These are phyloP conservation scores for Ormosia emarginata DNA, from an alignment of 306 rosid genomes.

Conservation along the genomic window DNA sequence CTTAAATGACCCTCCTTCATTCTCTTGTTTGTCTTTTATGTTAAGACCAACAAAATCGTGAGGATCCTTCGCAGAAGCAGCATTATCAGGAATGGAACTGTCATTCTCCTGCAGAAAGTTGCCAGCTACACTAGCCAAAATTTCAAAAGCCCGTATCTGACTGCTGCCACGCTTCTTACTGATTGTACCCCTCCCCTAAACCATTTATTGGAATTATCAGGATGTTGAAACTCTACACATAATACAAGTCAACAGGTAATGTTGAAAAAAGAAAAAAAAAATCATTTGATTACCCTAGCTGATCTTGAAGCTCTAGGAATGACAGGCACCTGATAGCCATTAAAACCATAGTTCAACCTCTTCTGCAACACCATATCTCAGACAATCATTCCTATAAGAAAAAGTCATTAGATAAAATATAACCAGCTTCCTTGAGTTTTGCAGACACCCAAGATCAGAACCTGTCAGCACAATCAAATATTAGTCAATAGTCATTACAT, in stretches of 20 bases:
- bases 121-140: slow-evolving; percentile 71
- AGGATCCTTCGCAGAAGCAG: slow-evolving; percentile 22
- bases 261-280: background rate
- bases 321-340: slow-evolving; percentile 56
- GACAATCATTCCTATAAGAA: slow-evolving; percentile 37
- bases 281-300: slow-evolving; percentile 47
- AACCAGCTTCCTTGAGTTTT: slow-evolving; percentile 23
- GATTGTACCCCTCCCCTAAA: slow-evolving; percentile 59
- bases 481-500: background rate
- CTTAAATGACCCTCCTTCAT: slow-evolving; percentile 23
- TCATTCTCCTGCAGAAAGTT: slow-evolving; percentile 50
- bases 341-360: slow-evolving; percentile 54
- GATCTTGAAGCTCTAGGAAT: slow-evolving; percentile 73
- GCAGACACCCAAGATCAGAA: slow-evolving; percentile 15
- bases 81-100: slow-evolving; percentile 20
- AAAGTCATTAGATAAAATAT: slow-evolving; percentile 44
- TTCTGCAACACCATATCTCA: slow-evolving; percentile 55
- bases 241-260: background rate
- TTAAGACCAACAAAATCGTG: background rate
- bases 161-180: slow-evolving; percentile 43
- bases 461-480: slow-evolving; percentile 38
- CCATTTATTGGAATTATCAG: slow-evolving; percentile 27
- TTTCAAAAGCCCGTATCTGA: slow-evolving; percentile 61
- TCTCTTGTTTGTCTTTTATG: slow-evolving; percentile 25
- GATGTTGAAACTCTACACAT: slow-evolving; percentile 9